Conservation (phyloP, 768 basidiomycete genomes). For the Vishniacozyma victoriae region DNA sequence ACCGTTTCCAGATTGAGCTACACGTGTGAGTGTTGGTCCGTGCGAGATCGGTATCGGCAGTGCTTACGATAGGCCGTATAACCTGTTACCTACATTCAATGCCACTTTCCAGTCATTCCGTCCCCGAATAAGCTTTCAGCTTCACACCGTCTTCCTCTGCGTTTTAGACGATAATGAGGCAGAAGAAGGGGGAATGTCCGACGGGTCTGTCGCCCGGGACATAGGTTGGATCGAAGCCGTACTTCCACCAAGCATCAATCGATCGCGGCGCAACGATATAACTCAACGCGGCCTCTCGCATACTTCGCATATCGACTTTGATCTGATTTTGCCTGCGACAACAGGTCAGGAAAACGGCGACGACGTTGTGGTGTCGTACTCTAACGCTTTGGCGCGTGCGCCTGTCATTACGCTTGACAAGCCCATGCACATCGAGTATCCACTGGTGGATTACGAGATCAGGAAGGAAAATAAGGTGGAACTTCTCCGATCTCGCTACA, state of each 20-base stretch:
- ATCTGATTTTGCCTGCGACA: neutral
- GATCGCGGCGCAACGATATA: neutral
- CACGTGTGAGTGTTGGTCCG: slow-evolving; percentile 5
- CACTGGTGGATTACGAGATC: neutral
- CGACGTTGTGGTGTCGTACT: neutral
- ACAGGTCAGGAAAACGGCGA: neutral
- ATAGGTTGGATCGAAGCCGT: slow-evolving; percentile 11
- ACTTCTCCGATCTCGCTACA: slow-evolving; percentile 2
- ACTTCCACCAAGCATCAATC: neutral
- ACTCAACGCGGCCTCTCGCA: neutral
- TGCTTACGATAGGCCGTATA: neutral
- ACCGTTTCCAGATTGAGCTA: slow-evolving; percentile 3
- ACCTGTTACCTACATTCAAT: slow-evolving; percentile 7
- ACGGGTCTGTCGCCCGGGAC: neutral
- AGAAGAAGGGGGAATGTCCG: too few relatives aligned
- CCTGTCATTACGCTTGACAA: neutral
- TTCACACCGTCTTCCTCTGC: slow-evolving; percentile 14
- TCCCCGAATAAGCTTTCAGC: slow-evolving; percentile 1
- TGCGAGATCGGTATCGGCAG: neutral
- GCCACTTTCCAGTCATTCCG: slow-evolving; percentile 10
- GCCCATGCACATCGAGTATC: neutral
- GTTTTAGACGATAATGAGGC: neutral
- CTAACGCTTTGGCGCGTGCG: neutral
- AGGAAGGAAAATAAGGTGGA: neutral
- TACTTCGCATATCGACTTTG: neutral